These are phyloP conservation scores for Auxenochlorella pyrenoidosa DNA, from an alignment of 139 green algal species.

Conservation along the genomic window DNA sequence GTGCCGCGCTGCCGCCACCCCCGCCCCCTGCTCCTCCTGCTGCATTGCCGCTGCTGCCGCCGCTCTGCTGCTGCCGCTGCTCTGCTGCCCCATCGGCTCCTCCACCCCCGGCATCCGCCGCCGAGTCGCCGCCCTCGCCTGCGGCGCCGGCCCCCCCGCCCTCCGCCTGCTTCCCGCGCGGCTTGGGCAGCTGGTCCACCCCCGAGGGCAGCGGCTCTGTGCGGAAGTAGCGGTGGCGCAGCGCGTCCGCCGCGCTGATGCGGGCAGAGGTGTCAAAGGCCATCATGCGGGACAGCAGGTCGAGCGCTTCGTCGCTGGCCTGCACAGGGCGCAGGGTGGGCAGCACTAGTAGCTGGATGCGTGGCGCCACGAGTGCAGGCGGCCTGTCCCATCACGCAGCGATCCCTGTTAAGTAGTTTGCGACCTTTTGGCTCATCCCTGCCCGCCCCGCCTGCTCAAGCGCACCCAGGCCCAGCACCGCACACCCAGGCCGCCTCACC, in stretches of 20 bases:
- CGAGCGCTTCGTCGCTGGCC: slow-evolving; percentile 72
- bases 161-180: neutral
- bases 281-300: slow-evolving; percentile 63
- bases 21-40: neutral
- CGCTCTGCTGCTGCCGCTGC: slow-evolving; percentile 12
- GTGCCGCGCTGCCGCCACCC: neutral
- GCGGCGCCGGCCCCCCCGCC: neutral
- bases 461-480: no score
- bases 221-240: slow-evolving; percentile 83
- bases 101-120: neutral
- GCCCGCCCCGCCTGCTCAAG: no score
- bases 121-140: neutral
- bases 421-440: no score
- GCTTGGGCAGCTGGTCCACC: slow-evolving; percentile 59
- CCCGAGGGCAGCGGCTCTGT: slow-evolving; percentile 65
- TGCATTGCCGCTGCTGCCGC: neutral
- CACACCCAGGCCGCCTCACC: no score
- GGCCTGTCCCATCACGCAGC: no score
- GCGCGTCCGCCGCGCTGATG: slow-evolving; percentile 67
- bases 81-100: neutral
- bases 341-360: no score
- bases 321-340: slow-evolving; percentile 11
- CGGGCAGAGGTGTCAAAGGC: slow-evolving; percentile 57
- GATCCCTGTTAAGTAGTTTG: no score
- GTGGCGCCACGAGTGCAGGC: neutral